A percentile compares a stretch with the other conserved stretches of the same genome.
phyloP scores from a whole-genome alignment of 73 alveolate genomes.

The Tetrahymena malaccensis region DNA sequence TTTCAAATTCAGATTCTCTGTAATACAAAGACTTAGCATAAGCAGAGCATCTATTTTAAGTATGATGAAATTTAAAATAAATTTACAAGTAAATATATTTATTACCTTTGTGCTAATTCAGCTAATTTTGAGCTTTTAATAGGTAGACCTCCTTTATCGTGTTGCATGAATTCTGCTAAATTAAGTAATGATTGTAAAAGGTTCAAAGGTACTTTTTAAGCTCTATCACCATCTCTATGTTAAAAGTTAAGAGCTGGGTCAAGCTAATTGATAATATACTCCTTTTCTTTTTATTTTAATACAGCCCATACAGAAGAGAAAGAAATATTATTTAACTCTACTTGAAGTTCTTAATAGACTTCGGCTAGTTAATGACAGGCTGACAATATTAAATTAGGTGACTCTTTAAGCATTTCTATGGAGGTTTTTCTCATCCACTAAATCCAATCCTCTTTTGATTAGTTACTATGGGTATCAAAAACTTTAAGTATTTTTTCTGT shows the following conservation, averaged over 20 bases:
- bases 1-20: constrained; percentile 86
- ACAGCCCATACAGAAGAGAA: constrained; percentile 83
- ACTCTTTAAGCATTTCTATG: constrained; percentile 64
- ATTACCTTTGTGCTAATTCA: constrained; percentile 73
- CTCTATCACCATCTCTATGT: neutral
- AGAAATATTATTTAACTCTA: constrained; percentile 87
- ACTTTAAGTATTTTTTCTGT: constrained; percentile 22
- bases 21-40: constrained; percentile 96
- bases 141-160: constrained; percentile 81
- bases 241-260: constrained; percentile 54
- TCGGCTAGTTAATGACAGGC: constrained; percentile 84
- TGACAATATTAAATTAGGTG: constrained; percentile 81
- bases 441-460: constrained; percentile 76
- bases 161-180: constrained; percentile 94
- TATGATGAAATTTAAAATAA: neutral
- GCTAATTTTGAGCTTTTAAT: constrained; percentile 81
- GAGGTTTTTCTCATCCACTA: constrained; percentile 93
- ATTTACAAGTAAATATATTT: neutral
- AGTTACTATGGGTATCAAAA: constrained; percentile 23
- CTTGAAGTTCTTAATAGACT: constrained; percentile 78
- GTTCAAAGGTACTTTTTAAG: constrained; percentile 67
- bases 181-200: constrained; percentile 80
- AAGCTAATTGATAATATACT: constrained; percentile 57
- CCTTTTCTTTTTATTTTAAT: constrained; percentile 71
- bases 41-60: constrained; percentile 68